Evolutionary conservation across 2,329 filamentous ascomycete species (phyloP).

Genomic region (Aspergillus oerlinghausenensis): DNA sequence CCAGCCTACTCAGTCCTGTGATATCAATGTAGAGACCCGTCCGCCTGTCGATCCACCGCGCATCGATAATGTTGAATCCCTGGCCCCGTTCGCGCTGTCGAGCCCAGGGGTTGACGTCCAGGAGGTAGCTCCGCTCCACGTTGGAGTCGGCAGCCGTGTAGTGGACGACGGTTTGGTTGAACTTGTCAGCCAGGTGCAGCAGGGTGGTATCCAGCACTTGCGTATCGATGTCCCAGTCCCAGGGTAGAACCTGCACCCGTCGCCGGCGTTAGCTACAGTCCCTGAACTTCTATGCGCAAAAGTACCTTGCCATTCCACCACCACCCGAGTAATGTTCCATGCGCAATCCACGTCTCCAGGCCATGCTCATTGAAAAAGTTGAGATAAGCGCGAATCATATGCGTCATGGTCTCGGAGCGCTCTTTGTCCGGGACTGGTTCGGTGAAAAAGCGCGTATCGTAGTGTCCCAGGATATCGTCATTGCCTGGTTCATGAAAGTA

Average conservation of each 20-base stretch:
- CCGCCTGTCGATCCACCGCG: constrained; percentile 70
- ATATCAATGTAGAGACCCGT: constrained; percentile 83
- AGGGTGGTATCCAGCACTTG: constrained; percentile 69
- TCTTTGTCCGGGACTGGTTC: constrained; percentile 61
- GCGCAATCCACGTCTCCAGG: constrained; percentile 80
- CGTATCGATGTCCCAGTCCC: constrained; percentile 81
- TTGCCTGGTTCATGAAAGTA: constrained; percentile 64
- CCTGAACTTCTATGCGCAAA: background rate
- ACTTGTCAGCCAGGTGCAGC: constrained; percentile 57
- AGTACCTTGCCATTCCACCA: constrained; percentile 72
- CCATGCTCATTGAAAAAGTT: constrained; percentile 59
- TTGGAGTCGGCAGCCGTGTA: constrained; percentile 39
- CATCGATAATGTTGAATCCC: constrained; percentile 76
- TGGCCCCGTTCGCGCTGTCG: constrained; percentile 58
- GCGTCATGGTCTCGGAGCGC: constrained; percentile 60
- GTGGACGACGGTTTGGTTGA: constrained; percentile 62
- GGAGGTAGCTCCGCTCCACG: constrained; percentile 56
- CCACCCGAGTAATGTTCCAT: constrained; percentile 80
- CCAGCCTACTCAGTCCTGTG: constrained; percentile 67
- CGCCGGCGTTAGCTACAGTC: background rate
- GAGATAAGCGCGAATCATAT: constrained; percentile 72
- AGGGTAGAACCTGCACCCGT: constrained; percentile 60
- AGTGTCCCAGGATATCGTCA: constrained; percentile 62
- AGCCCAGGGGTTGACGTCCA: constrained; percentile 73
- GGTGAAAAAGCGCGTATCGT: constrained; percentile 67